Percentiles rank a stretch among this genome's conserved stretches.
These are phyloP conservation scores for Solanum chacoense DNA, from an alignment of 305 asterid genomes.

Conservation along the genomic window DNA sequence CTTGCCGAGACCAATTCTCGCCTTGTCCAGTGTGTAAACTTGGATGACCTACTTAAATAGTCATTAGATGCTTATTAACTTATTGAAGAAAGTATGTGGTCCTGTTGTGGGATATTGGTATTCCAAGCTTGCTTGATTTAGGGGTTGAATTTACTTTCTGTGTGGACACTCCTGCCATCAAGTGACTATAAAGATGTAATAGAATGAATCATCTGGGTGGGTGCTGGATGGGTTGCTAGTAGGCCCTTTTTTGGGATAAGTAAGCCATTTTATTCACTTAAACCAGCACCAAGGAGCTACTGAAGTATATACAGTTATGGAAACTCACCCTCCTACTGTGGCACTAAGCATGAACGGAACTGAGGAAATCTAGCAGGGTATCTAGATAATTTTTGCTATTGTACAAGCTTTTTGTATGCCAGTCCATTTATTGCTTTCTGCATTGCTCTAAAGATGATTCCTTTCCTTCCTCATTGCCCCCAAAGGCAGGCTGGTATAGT, in stretches of 20 bases:
- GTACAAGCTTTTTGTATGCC: background rate
- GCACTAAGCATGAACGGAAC: background rate
- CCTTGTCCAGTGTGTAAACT: background rate
- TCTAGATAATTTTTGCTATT: background rate
- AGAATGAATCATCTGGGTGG: background rate
- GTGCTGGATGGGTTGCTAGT: background rate
- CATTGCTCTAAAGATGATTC: background rate
- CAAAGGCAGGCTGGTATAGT: background rate
- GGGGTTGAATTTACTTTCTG: background rate
- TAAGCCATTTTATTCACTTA: background rate
- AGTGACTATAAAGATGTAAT: background rate
- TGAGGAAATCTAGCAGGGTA: background rate
- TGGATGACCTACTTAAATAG: background rate
- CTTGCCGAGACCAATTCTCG: background rate
- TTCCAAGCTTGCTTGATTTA: background rate
- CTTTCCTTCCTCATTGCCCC: background rate
- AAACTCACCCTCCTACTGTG: background rate
- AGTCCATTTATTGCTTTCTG: background rate
- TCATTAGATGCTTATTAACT: background rate
- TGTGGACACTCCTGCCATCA: background rate
- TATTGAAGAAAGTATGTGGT: background rate
- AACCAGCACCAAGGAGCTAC: background rate
- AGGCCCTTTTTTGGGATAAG: background rate
- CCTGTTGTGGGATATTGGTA: background rate
- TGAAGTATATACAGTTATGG: background rate